A percentile compares a stretch with the other conserved stretches of the same genome.
phyloP scores from a whole-genome alignment of 495 filamentous ascomycete genomes.

The Podospora pseudocomata region DNA sequence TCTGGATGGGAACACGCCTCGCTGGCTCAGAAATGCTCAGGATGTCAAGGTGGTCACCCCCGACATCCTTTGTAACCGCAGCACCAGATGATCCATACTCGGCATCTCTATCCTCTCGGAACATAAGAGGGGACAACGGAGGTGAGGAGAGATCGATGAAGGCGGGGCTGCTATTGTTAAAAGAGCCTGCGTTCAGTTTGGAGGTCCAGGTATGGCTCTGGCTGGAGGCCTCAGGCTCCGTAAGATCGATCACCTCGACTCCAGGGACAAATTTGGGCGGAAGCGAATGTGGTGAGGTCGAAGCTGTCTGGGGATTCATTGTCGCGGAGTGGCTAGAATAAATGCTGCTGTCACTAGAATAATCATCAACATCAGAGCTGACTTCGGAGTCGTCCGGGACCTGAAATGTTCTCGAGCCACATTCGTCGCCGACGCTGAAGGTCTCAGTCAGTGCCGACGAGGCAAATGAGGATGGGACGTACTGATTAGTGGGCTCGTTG shows the following conservation, averaged over 20 bases:
- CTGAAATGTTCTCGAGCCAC: constrained; percentile 22
- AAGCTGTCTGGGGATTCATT: background rate
- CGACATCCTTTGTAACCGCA: no score
- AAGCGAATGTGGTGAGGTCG: constrained; percentile 13
- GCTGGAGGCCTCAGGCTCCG: no score
- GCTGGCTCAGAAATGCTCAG: background rate
- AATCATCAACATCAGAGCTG: constrained; percentile 18
- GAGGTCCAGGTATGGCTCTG: no score
- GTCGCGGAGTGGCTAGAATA: background rate
- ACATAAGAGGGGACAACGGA: background rate
- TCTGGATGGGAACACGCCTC: background rate
- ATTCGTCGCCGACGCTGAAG: background rate
- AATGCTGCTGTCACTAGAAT: constrained; percentile 12
- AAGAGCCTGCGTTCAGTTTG: background rate
- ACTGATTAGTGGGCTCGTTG: background rate
- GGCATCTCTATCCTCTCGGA: background rate
- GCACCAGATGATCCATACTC: background rate
- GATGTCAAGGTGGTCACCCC: background rate
- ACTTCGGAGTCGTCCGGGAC: constrained; percentile 31
- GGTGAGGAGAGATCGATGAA: constrained; percentile 23
- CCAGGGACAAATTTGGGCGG: constrained; percentile 7
- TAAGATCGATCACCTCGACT: constrained; percentile 6
- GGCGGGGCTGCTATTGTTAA: background rate
- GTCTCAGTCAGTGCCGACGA: constrained; percentile 6
- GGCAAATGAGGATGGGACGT: background rate